Conservation (phyloP, 139 green algal species). For the Tetraselmis chui region DNA sequence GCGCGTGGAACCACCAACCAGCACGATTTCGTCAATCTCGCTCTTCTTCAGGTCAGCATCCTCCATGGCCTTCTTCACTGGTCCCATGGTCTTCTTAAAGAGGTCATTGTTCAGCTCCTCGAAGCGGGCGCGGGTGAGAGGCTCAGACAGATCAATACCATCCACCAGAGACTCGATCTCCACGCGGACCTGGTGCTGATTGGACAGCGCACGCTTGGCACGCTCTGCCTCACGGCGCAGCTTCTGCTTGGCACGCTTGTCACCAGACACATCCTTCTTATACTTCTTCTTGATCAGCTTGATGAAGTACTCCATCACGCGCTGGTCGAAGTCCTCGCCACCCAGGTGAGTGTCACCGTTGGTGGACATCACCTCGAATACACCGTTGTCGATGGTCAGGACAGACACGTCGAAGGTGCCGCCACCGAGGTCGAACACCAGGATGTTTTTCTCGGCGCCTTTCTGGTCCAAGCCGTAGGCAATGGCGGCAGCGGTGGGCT, state of each 20-base stretch:
- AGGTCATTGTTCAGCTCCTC: slow-evolving; percentile 99
- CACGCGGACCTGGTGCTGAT: slow-evolving; percentile 92
- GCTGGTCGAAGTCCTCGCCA: slow-evolving; percentile 98
- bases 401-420: slow-evolving; percentile 99
- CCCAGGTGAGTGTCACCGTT: slow-evolving; percentile 95
- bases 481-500: slow-evolving; percentile 93
- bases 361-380: slow-evolving; percentile 90
- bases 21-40: slow-evolving; percentile 63
- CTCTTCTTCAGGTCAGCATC: slow-evolving; percentile 87
- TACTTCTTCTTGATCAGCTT: slow-evolving; percentile 99
- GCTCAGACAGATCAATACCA: slow-evolving; percentile 93
- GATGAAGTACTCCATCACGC: slow-evolving; percentile 98
- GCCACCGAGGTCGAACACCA: slow-evolving; percentile 97
- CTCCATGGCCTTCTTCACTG: slow-evolving; percentile 93
- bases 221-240: slow-evolving; percentile 93
- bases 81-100: slow-evolving; percentile 95
- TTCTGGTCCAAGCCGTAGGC: slow-evolving; percentile 95
- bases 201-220: slow-evolving; percentile 94
- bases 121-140: slow-evolving; percentile 94
- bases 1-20: slow-evolving; percentile 53
- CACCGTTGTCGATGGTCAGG: slow-evolving; percentile 94
- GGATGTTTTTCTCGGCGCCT: slow-evolving; percentile 85
- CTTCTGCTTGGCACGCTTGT: slow-evolving; percentile 90
- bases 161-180: slow-evolving; percentile 96
- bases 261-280: slow-evolving; percentile 84